Evolutionary conservation across 208 protist genomes (phyloP).

Genomic region (Lotmaria passim): DNA sequence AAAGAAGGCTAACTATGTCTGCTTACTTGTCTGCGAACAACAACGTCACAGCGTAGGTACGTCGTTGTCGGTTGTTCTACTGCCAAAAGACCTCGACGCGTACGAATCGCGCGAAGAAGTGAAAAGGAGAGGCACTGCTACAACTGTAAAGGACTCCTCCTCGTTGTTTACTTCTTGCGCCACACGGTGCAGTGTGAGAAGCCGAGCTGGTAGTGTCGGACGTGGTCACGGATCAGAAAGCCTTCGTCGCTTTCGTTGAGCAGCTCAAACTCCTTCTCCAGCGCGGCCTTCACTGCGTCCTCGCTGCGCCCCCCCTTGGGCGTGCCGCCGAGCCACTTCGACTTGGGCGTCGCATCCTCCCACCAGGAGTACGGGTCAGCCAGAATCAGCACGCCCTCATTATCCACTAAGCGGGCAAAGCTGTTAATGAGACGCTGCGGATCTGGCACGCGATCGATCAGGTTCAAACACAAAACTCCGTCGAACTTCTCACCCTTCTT

Average conservation of each 20-base stretch:
- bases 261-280: conserved; percentile 74
- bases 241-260: conserved; percentile 76
- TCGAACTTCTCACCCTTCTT: conserved; percentile 70
- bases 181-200: conserved; percentile 87
- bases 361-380: conserved; percentile 89
- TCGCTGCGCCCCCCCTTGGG: conserved; percentile 38
- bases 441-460: conserved; percentile 84
- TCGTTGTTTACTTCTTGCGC: conserved; percentile 36
- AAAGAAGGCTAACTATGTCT: too few species aligned
- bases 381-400: conserved; percentile 78
- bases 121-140: too few species aligned
- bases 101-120: too few species aligned
- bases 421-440: conserved; percentile 63
- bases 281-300: conserved; percentile 63
- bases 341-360: conserved; percentile 61
- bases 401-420: conserved; percentile 45
- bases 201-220: conserved; percentile 87
- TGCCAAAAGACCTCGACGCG: too few species aligned
- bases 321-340: conserved; percentile 79
- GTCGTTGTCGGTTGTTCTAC: too few species aligned
- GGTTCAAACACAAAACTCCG: conserved; percentile 76
- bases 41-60: too few species aligned
- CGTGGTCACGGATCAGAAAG: conserved; percentile 90
- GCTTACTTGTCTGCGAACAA: too few species aligned
- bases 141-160: too few species aligned